Percentiles rank a stretch among this genome's conserved stretches.
Evolutionary conservation across 495 filamentous ascomycete species (phyloP).

Genomic region (Aspergillus coremiiformis): DNA sequence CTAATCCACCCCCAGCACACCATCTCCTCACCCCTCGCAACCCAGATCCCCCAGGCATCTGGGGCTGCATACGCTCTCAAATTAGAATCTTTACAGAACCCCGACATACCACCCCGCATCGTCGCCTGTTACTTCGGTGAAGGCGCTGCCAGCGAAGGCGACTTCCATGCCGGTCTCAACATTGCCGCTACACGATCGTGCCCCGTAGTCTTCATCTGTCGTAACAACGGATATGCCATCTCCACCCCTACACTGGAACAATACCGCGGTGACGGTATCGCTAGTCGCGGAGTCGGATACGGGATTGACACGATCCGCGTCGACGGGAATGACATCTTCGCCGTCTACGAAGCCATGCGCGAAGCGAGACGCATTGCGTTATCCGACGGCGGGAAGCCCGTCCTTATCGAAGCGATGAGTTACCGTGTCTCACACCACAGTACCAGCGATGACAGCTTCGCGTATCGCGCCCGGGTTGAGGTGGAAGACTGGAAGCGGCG

Average conservation of each 20-base stretch:
- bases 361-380: slow-evolving; percentile 71
- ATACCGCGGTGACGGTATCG: slow-evolving; percentile 95
- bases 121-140: slow-evolving; percentile 93
- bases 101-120: slow-evolving; percentile 56
- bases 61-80: slow-evolving; percentile 94
- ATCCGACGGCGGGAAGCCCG: slow-evolving; percentile 65
- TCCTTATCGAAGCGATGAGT: slow-evolving; percentile 94
- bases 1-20: slow-evolving; percentile 55
- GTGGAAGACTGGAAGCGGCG: slow-evolving; percentile 97
- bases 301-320: slow-evolving; percentile 95
- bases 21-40: slow-evolving; percentile 87
- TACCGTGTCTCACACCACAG: slow-evolving; percentile 97
- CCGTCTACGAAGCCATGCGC: slow-evolving; percentile 77
- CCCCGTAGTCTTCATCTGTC: slow-evolving; percentile 88
- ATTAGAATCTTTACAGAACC: slow-evolving; percentile 69
- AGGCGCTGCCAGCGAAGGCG: slow-evolving; percentile 94
- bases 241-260: slow-evolving; percentile 92
- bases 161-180: slow-evolving; percentile 96
- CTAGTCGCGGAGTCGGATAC: slow-evolving; percentile 89
- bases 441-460: slow-evolving; percentile 95
- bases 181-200: slow-evolving; percentile 91
- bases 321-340: slow-evolving; percentile 96
- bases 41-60: slow-evolving; percentile 90
- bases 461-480: slow-evolving; percentile 87
- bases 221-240: slow-evolving; percentile 97